A percentile compares a stretch with the other conserved stretches of the same genome.
These are phyloP conservation scores for Coemansia sp. DNA, from an alignment of 192 early-diverging fungal species.

Conservation along the genomic window DNA sequence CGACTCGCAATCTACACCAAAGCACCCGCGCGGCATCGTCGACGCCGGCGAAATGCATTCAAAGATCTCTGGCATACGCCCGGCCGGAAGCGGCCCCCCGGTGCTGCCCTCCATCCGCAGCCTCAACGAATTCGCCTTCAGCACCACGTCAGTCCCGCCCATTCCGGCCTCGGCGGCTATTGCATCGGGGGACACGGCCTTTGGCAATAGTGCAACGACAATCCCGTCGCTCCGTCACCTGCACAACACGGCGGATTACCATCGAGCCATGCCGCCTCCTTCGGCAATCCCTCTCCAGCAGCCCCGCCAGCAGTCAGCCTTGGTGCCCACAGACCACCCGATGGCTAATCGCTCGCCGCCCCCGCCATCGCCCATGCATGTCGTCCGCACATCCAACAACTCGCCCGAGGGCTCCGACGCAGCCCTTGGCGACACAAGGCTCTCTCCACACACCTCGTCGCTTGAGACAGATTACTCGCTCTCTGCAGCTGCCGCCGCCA, in stretches of 20 bases:
- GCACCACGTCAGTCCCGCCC: no score
- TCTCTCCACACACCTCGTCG: no score
- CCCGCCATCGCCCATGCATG: not conserved
- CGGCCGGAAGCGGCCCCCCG: constrained; percentile 2
- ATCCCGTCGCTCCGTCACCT: constrained; percentile 7
- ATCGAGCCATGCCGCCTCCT: not conserved
- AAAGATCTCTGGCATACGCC: not conserved
- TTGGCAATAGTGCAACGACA: not conserved
- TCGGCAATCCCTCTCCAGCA: not conserved
- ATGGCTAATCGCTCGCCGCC: not conserved
- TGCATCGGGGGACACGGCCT: not conserved
- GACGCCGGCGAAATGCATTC: not conserved
- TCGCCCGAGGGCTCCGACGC: no score
- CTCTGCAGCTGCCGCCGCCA: not conserved
- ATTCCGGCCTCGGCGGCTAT: not conserved
- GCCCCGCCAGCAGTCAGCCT: not conserved
- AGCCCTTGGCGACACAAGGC: no score
- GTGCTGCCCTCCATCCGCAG: constrained; percentile 42
- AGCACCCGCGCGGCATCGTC: constrained; percentile 27
- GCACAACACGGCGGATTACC: not conserved
- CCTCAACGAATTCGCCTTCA: constrained; percentile 7
- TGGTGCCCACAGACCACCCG: no score
- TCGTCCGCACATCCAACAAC: no score
- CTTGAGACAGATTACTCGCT: no score
- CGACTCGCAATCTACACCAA: constrained; percentile 5